phyloP scores from a whole-genome alignment of 768 basidiomycete species.

The Sarcomyxa edulis region DNA sequence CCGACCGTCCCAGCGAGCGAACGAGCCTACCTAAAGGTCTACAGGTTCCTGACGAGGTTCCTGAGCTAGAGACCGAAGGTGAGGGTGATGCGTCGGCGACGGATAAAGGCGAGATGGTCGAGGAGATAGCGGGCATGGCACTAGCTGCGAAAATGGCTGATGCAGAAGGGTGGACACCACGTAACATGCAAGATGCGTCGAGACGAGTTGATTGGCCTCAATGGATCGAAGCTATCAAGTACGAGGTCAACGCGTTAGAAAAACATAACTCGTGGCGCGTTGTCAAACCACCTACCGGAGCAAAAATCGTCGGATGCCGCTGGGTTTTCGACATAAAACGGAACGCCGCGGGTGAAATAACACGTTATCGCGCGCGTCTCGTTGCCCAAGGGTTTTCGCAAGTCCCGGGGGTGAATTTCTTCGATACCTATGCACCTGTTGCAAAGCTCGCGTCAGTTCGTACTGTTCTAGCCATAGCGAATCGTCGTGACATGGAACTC shows the following conservation, averaged over 20 bases:
- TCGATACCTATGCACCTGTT: constrained; percentile 27
- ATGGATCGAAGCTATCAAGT: constrained; percentile 17
- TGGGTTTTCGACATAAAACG: constrained; percentile 37
- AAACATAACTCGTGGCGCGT: constrained; percentile 26
- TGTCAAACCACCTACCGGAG: constrained; percentile 16
- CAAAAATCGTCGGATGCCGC: constrained; percentile 25
- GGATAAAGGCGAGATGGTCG: constrained; percentile 8
- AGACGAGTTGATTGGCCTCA: constrained; percentile 11
- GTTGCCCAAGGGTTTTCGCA: constrained; percentile 35
- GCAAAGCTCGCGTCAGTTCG: constrained; percentile 17
- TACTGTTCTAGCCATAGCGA: constrained; percentile 22
- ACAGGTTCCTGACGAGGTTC: too few species aligned
- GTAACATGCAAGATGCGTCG: constrained; percentile 10
- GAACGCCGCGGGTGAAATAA: constrained; percentile 23
- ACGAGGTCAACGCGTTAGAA: constrained; percentile 22
- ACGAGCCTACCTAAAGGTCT: too few species aligned
- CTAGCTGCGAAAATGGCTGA: constrained; percentile 11
- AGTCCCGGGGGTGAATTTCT: constrained; percentile 31
- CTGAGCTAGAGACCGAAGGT: too few species aligned
- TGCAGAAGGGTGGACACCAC: constrained; percentile 12
- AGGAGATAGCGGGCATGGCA: constrained; percentile 10
- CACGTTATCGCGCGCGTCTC: constrained; percentile 29
- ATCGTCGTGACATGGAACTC: constrained; percentile 13
- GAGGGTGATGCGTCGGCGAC: too few species aligned
- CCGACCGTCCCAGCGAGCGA: too few species aligned